phyloP scores from a whole-genome alignment of 202 grass and related monocot genomes.

The Digitaria exilis region DNA sequence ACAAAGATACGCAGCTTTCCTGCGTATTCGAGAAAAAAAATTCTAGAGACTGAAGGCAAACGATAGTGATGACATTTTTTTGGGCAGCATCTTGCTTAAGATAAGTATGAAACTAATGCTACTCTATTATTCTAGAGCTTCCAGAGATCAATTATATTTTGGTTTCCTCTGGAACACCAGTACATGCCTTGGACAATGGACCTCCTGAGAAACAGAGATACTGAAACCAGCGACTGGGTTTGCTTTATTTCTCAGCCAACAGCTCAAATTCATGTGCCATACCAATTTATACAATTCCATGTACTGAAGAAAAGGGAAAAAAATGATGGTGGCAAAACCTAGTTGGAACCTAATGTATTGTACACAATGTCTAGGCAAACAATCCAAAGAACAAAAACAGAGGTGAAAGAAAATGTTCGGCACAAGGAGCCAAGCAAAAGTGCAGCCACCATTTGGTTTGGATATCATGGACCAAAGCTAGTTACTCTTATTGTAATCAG shows the following conservation, averaged over 20 bases:
- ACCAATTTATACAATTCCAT: slow-evolving; percentile 21
- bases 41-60: slow-evolving; percentile 8
- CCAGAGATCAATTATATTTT: not conserved
- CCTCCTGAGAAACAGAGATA: not conserved
- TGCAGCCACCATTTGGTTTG: not conserved
- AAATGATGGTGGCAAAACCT: slow-evolving; percentile 1
- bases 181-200: not conserved
- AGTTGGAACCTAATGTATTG: slow-evolving; percentile 19
- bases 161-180: not conserved
- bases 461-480: slow-evolving; percentile 8
- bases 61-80: not conserved
- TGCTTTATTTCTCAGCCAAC: slow-evolving; percentile 6
- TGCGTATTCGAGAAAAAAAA: too few species aligned
- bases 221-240: not conserved
- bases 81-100: not conserved
- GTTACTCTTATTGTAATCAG: slow-evolving; percentile 37
- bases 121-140: not conserved
- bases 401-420: slow-evolving; percentile 33
- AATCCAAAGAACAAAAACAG: slow-evolving; percentile 40
- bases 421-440: slow-evolving; percentile 35
- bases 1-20: too few species aligned
- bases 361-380: slow-evolving; percentile 38
- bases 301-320: not conserved
- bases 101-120: not conserved
- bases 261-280: slow-evolving; percentile 10